Evolutionary conservation across 2,329 filamentous ascomycete genomes (phyloP), one percentile per base, ranked within the genome.

Genomic region (Arthrobotrys megalospora): DNA sequence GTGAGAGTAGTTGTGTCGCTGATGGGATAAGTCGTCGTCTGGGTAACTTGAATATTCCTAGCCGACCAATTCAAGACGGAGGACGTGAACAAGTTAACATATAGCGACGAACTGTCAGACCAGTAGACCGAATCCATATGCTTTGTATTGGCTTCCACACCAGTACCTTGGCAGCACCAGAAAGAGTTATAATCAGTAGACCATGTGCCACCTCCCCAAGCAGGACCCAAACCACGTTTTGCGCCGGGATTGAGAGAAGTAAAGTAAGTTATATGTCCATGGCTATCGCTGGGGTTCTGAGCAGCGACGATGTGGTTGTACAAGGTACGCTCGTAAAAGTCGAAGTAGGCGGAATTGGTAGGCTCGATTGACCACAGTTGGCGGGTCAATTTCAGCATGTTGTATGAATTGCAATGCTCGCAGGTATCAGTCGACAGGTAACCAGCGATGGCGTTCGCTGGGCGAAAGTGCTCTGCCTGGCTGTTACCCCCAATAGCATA

Each of bases 401-500:
- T 89, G 81, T 88, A 88, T 0, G 86, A 87, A 81, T 88, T 88
- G 82, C 87, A 88, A 1, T 85, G 85, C 82, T 89, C 87, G 52
- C 84, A 85, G 0, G 87, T 88, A 80, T 89, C 87, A 0, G 82
- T 80, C 2, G 82, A 82, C 10, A 89, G 82, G 64, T 85, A 86
- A 1, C 80, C 80, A 0, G 87, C 83, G 66, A 88, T 88, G 8
- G 84, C 86, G 73, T 88, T 84, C 0, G 87, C 84, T 0, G 82
- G 81, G 12, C 83, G 85, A 81, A 88, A 89, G 81, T 88, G 87
- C 80, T 89, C 87, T 0, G 86, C 84, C 76, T 88, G 85, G 80
- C 86, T 88, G 83, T 88, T 88, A 2, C 86, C 87, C 1, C 87
- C 87, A 41, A 88, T 88, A 32, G 87, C 87, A 76, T 88, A 88